Base-by-base conservation (phyloP, 768 basidiomycete genomes). In the Agrocybe chaxingu region DNA sequence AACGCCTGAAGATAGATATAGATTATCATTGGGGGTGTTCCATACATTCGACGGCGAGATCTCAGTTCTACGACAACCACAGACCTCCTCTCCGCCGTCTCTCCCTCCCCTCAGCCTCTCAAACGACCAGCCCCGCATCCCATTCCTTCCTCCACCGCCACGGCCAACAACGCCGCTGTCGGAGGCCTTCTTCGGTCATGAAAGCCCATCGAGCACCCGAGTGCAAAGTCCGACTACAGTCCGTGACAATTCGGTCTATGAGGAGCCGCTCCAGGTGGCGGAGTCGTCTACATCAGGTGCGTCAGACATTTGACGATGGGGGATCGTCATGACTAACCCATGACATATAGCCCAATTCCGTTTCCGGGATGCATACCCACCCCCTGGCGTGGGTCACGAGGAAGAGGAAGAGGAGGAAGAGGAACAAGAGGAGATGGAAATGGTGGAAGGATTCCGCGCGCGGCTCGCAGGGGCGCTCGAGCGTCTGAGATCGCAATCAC, bases 21-120 rank as follows among this genome's bases (percentile, higher is more conserved):
- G 76, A 16, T 57, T 70, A 11, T 74, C 79, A 0, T 52, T 82
- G 18, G 77, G 79, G 32, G 74, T 78, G 31, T 80, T 81, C 55
- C 76, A 72, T 63, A 70, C 72, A 29, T 81, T 82, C 52, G 78
- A 83, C 58, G 70, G 69, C 46, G 72, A 81, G 44, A 81, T 80
- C 40, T 72, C 76, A 52, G 71, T 71, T 13, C 62, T 81, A 53
- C 73, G 78, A 24, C 70, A 66, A 48, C 35, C 47, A 2, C 30
- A 47, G 9, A 41, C 45, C 6, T 19, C 38, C n/a, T 36, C 45
- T 10, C 16, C 51, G 9, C 46, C 51, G 11, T 3, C 24, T 5
- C 24, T 24, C 24, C 24, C 24, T 24, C 24, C 24, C 24, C 24
- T 24, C 3, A 5, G 24, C 5, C 24, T 69, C 8, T 52, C 57